Conservation (phyloP, 768 basidiomycete genomes). For the Phylloporus arenicola region DNA sequence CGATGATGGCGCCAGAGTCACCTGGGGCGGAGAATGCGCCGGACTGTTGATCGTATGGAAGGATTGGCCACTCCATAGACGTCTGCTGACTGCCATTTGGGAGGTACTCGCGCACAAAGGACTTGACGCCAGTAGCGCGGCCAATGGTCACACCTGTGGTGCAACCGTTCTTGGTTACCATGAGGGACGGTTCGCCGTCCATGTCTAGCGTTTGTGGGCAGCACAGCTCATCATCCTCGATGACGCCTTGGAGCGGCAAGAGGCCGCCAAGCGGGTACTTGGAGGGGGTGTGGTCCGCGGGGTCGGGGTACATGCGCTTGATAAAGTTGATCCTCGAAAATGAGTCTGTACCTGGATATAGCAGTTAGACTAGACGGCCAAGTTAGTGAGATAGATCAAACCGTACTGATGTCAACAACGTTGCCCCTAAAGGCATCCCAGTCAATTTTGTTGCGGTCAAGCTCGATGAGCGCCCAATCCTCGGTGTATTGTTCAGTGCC, state of each 20-base stretch:
- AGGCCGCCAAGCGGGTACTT: neutral
- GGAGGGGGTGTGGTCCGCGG: neutral
- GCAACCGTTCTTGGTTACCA: neutral
- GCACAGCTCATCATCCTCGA: neutral
- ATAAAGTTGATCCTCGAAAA: too few species aligned
- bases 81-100: neutral
- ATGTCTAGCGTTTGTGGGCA: neutral
- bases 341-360: neutral
- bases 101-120: neutral
- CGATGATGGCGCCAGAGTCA: neutral
- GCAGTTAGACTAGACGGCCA: neutral
- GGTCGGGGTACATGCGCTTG: neutral
- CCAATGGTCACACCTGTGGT: neutral
- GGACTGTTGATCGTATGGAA: neutral
- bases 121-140: neutral
- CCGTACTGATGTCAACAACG: neutral
- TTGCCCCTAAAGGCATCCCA: neutral
- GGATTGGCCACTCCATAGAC: neutral
- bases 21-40: neutral
- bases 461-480: too few species aligned
- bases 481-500: too few species aligned
- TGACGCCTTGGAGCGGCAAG: neutral
- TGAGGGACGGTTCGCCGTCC: neutral
- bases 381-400: neutral
- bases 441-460: too few species aligned